Evolutionary conservation across 352 stramenopile genomes (phyloP), one percentile per base, ranked within the genome.

Genomic region (Peronospora belbahrii): DNA sequence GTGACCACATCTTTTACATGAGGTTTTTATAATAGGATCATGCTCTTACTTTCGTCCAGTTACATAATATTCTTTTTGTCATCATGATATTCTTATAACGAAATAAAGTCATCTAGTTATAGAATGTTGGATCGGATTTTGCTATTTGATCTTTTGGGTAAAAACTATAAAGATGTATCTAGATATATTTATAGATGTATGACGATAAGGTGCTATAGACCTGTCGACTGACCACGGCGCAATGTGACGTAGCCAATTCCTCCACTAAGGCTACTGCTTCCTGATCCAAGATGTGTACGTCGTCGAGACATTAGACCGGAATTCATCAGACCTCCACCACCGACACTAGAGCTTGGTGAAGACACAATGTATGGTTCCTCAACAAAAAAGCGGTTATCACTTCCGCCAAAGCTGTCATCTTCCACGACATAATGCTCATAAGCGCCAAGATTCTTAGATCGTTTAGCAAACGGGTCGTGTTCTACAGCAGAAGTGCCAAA

Each of bases 371-470:
- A 64, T 39, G 52, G 59, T 23, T 47, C 38, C 25, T 67, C 59
- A 40, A 64, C 64, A 37, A 67, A 59, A 20, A 48, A 62, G 13
- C 48, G 48, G 7, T 64, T 54, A 45, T 64, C 53, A 34, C 22
- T 6, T 6, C 20, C 34, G 17, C 56, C 52, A 22, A 66, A 64
- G 4, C 27, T 28, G 2, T 78, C 56, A 19, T 73, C 62, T 34
- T 79, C 68, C 27, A 79, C 56, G n/a, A 73, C 69, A 41, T 69
- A 84, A 52, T 82, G 66, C 46, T 84, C 72, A 46, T 82, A 76
- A 6, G 70, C 67, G 8, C 69, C 77, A 27, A 76, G 60, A 13
- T 67, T 64, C 17, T 40, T 45, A 31, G 50, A 58, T 4, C 67
- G 69, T 9, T 53, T 56, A 6, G 65, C 56, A 49, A 84, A 84